A percentile compares a stretch with the other conserved stretches of the same genome.
Evolutionary conservation across 2,329 filamentous ascomycete genomes (phyloP).

Genomic region (Teratosphaeria destructans): DNA sequence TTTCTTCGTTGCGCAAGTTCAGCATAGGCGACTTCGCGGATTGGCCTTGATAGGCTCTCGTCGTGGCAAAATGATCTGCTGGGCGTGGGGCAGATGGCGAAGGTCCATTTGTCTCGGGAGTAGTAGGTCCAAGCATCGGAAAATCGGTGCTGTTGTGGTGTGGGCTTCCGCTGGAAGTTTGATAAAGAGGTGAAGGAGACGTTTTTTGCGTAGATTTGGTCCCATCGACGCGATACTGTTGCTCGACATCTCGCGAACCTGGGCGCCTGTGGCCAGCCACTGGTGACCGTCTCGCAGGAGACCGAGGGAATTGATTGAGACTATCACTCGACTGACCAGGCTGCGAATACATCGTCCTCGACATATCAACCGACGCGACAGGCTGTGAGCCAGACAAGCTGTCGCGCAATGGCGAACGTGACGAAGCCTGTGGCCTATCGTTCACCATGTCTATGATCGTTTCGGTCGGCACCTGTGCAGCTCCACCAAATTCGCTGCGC

Average conservation of each 20-base stretch:
- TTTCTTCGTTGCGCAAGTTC: conserved; percentile 12
- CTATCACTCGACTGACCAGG: conserved; percentile 6
- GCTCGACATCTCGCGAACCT: conserved; percentile 11
- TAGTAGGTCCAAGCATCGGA: not conserved
- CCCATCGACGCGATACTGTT: not conserved
- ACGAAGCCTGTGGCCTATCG: conserved; percentile 2
- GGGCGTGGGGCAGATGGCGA: conserved; percentile 10
- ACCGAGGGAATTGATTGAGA: conserved; percentile 4
- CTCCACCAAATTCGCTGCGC: not conserved
- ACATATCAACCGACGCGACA: not conserved
- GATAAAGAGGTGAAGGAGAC: not conserved
- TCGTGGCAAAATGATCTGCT: conserved; percentile 12
- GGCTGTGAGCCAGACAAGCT: conserved; percentile 2
- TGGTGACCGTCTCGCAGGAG: not conserved
- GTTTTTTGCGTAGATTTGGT: not conserved
- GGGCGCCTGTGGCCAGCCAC: conserved; percentile 6
- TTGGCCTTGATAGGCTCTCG: conserved; percentile 3
- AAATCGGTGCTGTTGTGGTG: conserved; percentile 2
- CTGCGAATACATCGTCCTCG: conserved; percentile 1
- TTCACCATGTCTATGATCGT: not conserved
- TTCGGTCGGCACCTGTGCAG: not conserved
- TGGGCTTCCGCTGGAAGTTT: conserved; percentile 2
- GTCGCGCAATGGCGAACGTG: conserved; percentile 10
- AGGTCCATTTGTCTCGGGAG: not conserved
- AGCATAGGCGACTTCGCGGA: conserved; percentile 9